Conservation (phyloP, 805 yeast genomes). For the Myxozyma kluyveri region DNA sequence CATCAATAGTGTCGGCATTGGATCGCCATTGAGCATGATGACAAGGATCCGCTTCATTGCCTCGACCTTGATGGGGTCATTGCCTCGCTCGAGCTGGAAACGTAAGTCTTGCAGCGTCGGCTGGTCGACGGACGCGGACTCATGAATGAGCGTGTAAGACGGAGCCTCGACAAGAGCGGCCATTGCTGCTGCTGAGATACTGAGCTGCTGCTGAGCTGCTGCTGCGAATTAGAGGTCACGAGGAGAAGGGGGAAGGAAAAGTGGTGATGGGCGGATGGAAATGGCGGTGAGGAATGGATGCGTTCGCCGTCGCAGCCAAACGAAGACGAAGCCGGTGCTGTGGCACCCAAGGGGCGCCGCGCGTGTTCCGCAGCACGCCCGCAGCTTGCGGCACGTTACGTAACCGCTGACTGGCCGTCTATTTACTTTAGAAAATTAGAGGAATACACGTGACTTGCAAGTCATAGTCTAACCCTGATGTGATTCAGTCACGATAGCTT, state of each 20-base stretch:
- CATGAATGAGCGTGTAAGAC: conserved; percentile 29
- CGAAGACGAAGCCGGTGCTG: neutral
- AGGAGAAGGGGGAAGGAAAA: neutral
- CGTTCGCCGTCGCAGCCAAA: neutral
- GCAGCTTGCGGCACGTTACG: too few species aligned
- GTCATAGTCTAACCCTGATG: too few species aligned
- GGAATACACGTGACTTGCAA: too few species aligned
- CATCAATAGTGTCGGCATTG: conserved; percentile 91
- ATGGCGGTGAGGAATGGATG: neutral
- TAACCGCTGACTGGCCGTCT: too few species aligned
- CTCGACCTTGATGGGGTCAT: conserved; percentile 80
- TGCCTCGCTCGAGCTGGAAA: conserved; percentile 77
- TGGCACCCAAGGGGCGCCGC: too few species aligned
- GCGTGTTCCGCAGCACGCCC: too few species aligned
- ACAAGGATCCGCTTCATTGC: conserved; percentile 87
- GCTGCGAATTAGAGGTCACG: neutral
- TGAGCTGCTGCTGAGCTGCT: neutral
- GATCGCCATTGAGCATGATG: conserved; percentile 86
- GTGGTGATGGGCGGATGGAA: conserved; percentile 1
- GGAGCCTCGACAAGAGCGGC: conserved; percentile 26
- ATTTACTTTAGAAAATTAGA: too few species aligned
- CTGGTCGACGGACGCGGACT: conserved; percentile 38
- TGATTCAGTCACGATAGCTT: too few species aligned
- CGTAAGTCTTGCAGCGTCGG: conserved; percentile 67
- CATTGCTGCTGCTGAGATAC: neutral